Base-by-base conservation (phyloP, 306 rosid species). In the Psophocarpus tetragonolobus region DNA sequence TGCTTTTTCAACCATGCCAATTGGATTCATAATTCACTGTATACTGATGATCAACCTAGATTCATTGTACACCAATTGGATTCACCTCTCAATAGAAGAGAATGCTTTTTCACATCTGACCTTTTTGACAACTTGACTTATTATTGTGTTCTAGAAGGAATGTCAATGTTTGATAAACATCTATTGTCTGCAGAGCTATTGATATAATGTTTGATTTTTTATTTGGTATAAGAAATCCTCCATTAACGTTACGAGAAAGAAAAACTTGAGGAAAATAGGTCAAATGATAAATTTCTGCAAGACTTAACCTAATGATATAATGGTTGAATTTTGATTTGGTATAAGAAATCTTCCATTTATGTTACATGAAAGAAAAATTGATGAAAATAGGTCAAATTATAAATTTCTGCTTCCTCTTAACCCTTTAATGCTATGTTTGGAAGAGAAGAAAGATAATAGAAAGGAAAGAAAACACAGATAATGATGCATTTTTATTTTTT, bases 231-330 rank as follows among this genome's bases (percentile, higher is more conserved):
- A 14, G 33, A 32, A 50, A 53, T 14, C 76, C 33, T 72, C 10
- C 20, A 23, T 60, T 21, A 21, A 54, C 23, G 18, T 20, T 10
- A 10, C 33, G 23, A 24, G 29, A 38, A 56, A 54, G 54, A 73
- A 42, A 74, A 42, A 1, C n/a, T 45, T 75, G 71, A 56, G 70
- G 77, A 74, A 70, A 70, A 68, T 57, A 24, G 21, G 45, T 68
- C 64, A 79, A 33, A 60, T 47, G 33, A 47, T 45, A 78, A 68
- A 44, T 79, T 79, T 58, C 41, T 69, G 41, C 74, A 70, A 12
- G 20, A 27, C 13, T 5, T 33, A 26, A 26, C 10, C 20, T 30
- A 6, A 3, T 47, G 14, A 68, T 70, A 35, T 47, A 32, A 69
- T 70, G 47, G 44, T 69, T 69, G 26, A 45, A 44, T 29, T 69